phyloP scores from a whole-genome alignment of 1,284 basidiomycete species.

The Austroboletus novae-zelandiae region DNA sequence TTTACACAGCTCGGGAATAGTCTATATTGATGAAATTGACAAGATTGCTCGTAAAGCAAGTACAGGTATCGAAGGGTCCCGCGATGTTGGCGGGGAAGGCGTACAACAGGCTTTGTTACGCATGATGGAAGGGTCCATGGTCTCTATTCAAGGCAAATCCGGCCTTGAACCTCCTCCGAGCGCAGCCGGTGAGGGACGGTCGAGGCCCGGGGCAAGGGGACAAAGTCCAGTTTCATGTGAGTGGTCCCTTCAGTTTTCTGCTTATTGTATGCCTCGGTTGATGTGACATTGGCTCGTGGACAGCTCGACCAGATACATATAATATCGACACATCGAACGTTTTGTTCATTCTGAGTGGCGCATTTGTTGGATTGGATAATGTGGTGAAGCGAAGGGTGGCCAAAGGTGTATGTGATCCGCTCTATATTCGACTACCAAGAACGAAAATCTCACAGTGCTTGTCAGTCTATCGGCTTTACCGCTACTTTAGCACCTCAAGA shows the following conservation, averaged over 20 bases:
- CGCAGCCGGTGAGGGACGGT: conserved; percentile 43
- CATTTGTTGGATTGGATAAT: conserved; percentile 89
- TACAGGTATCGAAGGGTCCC: conserved; percentile 67
- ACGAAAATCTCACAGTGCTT: conserved; percentile 1
- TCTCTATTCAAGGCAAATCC: conserved; percentile 77
- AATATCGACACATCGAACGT: conserved; percentile 87
- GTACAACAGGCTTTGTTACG: conserved; percentile 92
- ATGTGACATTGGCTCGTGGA: not conserved
- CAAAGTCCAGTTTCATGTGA: conserved; percentile 24
- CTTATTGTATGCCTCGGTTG: not conserved
- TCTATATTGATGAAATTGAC: conserved; percentile 96
- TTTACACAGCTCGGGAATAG: conserved; percentile 73
- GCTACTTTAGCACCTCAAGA: conserved; percentile 56
- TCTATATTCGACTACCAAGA: not conserved
- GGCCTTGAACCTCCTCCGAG: conserved; percentile 43
- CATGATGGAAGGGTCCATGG: conserved; percentile 88
- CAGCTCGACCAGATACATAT: conserved; percentile 67
- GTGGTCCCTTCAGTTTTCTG: conserved; percentile 1
- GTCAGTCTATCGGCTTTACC: conserved; percentile 85
- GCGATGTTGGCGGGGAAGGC: conserved; percentile 94
- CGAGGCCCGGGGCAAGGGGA: conserved; percentile 41
- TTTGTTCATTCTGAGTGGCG: conserved; percentile 88
- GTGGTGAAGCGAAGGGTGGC: conserved; percentile 76
- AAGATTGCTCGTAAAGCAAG: conserved; percentile 78
- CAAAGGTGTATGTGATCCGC: conserved; percentile 67